Percentiles rank a stretch among this genome's conserved stretches.
Evolutionary conservation across 441 rosid species (phyloP).

Genomic region (Eutrema salsugineum): DNA sequence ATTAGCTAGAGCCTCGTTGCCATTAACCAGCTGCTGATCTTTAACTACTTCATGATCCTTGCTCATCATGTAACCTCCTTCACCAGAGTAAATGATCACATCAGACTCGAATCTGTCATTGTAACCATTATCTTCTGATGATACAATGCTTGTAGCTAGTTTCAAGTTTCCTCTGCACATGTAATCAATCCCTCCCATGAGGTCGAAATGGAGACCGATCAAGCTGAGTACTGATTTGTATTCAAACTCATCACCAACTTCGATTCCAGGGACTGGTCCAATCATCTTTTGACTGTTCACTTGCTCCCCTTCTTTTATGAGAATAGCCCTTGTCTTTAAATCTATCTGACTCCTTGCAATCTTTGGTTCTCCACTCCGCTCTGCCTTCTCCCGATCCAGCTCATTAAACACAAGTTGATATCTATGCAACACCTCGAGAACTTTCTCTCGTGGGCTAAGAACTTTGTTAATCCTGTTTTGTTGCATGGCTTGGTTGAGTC

Average conservation of each 20-base stretch:
- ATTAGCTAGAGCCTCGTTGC: constrained; percentile 67
- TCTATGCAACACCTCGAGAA: background rate
- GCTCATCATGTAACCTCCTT: constrained; percentile 58
- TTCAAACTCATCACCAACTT: constrained; percentile 82
- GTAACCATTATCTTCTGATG: constrained; percentile 69
- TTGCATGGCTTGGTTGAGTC: background rate
- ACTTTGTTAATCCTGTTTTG: background rate
- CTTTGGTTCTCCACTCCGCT: constrained; percentile 30
- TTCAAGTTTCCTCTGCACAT: constrained; percentile 29
- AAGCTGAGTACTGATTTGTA: constrained; percentile 63
- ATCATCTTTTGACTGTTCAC: constrained; percentile 42
- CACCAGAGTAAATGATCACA: constrained; percentile 63
- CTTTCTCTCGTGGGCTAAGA: constrained; percentile 9
- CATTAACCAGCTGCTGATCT: constrained; percentile 70
- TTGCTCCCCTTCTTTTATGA: constrained; percentile 38
- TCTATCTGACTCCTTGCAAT: constrained; percentile 38
- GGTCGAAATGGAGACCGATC: constrained; percentile 67
- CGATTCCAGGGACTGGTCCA: constrained; percentile 81
- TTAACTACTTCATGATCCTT: constrained; percentile 40
- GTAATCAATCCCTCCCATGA: constrained; percentile 75
- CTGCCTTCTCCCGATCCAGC: constrained; percentile 51
- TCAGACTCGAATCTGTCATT: constrained; percentile 50
- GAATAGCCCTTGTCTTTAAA: constrained; percentile 15
- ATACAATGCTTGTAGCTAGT: constrained; percentile 67
- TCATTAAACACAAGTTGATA: constrained; percentile 52